Base-by-base conservation (phyloP, 1,139 yeast species). In the Scheffersomyces cryptocercus region DNA sequence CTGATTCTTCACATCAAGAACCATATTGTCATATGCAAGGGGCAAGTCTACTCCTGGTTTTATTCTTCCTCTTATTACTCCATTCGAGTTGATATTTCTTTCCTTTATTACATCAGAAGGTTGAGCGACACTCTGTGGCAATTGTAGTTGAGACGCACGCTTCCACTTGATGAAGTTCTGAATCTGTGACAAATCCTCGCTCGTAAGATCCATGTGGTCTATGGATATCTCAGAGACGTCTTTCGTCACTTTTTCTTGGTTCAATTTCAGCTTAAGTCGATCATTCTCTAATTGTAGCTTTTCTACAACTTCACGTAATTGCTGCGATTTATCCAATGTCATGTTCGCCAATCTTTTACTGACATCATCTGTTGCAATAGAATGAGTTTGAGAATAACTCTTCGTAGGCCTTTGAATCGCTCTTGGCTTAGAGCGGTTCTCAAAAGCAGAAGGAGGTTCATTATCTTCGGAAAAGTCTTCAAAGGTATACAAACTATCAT, bases 41-140 rank as follows among this genome's bases (percentile, higher is more conserved):
- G 78, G 77, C n/a, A 69, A 52, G n/a, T 62, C 59, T 4, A 55
- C 46, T 15, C 59, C 67, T 2, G 77, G 78, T 29, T 62, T 58
- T 10, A 70, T 67, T 14, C 64, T 56, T 4, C 75, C 75, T 35
- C 55, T 55, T 1, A 54, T 47, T 3, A 57, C 41, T 10, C 55
- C 48, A 5, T 47, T 49, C 7, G 45, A 41, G 12, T 44, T 45
- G 11, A 34, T 26, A 40, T 47, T 46, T 11, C 43, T 46, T 12
- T 52, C 50, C 39, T 50, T 50, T 40, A 42, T 40, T 16, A 42
- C 41, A 24, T 45, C 41, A 14, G 38, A 36, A 6, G 49, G 60
- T 9, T 47, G 52, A 28, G 46, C 43, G 6, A 46, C 39, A 24
- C 46, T 41, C 38, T 54, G 58, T 16, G 54, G 56, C 16, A 68